Base-by-base conservation (phyloP, 177 flowering plant genomes). In the Tripterygium wilfordii region DNA sequence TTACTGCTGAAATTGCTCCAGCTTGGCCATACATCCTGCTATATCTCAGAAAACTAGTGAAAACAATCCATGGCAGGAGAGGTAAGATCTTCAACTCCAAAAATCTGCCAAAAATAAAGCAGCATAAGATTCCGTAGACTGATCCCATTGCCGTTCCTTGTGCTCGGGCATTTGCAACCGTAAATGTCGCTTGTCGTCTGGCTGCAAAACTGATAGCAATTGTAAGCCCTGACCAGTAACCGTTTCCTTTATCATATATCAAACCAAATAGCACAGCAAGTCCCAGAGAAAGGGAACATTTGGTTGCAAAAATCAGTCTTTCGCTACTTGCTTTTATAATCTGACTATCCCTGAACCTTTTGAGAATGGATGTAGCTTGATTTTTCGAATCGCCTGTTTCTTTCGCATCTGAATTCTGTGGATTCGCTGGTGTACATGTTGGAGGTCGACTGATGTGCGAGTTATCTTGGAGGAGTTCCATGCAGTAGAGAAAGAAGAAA, bases 91-190 rank as follows among this genome's bases (percentile, higher is more conserved):
- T 69, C 2, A 77, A 28, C 37, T 64, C 49, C 31, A 29, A 29
- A 22, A 51, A 47, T 8, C 40, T 75, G 24, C 70, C 60, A 18
- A 83, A 67, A 26, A 87, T 15, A 39, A 66, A 84, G 63, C 88
- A 77, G 17, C 82, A 74, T 14, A 90, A 3, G 13, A 80, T 57
- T 28, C 94, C 95, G 45, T 84, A 86, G 5, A 84, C 65, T 12
- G 85, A 64, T 8, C 97, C 97, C 43, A 86, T 52, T 10, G 69
- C 96, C 3, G 97, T 84, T 30, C 97, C 97, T 50, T 90, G 97
- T 32, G 70, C 79, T 39, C 77, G 67, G 18, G 73, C 57, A 55
- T 84, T 90, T 12, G 96, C 71, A 18, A 67, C 55, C 27, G 61
- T 70, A 25, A 82, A 86, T 9, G 82, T 78, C 0, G 91, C 79